phyloP scores from a whole-genome alignment of 768 basidiomycete species.

The Amyloporia xantha region DNA sequence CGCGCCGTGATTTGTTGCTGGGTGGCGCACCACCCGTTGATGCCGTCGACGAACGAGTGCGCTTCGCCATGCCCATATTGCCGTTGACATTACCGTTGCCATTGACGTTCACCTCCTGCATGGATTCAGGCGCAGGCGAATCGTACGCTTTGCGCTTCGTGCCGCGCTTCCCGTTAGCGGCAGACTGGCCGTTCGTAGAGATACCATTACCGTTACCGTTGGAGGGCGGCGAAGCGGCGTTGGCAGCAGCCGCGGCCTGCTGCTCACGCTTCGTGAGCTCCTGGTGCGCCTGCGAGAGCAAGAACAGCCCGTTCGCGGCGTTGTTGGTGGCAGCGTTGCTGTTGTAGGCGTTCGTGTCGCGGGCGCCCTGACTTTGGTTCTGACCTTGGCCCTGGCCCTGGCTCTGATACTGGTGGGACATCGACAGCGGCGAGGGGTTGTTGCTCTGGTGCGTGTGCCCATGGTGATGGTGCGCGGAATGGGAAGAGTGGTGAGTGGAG shows the following conservation, averaged over 20 bases:
- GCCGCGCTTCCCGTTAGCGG: conserved; percentile 42
- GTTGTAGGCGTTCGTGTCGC: conserved; percentile 22
- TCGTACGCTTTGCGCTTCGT: conserved; percentile 60
- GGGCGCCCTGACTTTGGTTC: conserved; percentile 10
- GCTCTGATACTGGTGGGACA: conserved; percentile 19
- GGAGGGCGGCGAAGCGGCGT: conserved; percentile 13
- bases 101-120: not conserved
- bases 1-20: conserved; percentile 14
- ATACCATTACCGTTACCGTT: conserved; percentile 6
- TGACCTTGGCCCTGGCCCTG: conserved; percentile 10
- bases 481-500: conserved; percentile 34
- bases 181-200: conserved; percentile 13
- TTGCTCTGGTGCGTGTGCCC: conserved; percentile 58
- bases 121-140: conserved; percentile 22
- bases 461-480: conserved; percentile 49
- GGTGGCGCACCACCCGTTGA: too few species aligned
- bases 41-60: conserved; percentile 32
- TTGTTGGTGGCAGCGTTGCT: conserved; percentile 52
- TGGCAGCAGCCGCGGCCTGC: conserved; percentile 34
- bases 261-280: conserved; percentile 95
- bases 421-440: conserved; percentile 33
- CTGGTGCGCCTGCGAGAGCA: conserved; percentile 92
- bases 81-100: too few species aligned
- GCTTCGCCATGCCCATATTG: conserved; percentile 28
- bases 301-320: conserved; percentile 89